These are phyloP conservation scores for Iberis amara DNA, from an alignment of 441 rosid species.

Conservation along the genomic window DNA sequence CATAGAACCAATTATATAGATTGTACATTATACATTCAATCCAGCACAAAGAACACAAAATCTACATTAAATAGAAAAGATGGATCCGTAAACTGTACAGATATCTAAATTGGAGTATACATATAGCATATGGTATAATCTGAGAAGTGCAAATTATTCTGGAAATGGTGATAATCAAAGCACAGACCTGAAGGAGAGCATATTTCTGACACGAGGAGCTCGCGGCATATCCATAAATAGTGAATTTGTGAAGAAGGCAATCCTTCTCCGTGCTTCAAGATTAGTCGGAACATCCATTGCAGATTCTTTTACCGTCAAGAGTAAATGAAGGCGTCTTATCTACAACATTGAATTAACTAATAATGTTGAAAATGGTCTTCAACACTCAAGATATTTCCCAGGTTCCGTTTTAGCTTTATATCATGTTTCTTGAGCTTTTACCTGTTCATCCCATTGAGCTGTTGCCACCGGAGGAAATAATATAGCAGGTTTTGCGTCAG, in stretches of 20 bases:
- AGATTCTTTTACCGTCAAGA: constrained; percentile 89
- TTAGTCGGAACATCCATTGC: constrained; percentile 85
- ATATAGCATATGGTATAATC: constrained; percentile 2
- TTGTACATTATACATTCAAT: neutral
- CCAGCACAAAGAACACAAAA: neutral
- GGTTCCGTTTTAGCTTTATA: neutral
- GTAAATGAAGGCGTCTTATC: constrained; percentile 91
- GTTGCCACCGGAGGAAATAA: constrained; percentile 73
- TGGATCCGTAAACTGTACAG: neutral
- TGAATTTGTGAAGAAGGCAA: constrained; percentile 89
- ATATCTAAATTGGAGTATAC: neutral
- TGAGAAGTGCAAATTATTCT: constrained; percentile 4
- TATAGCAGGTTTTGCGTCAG: constrained; percentile 78
- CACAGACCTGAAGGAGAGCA: constrained; percentile 92
- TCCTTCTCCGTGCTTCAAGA: constrained; percentile 97
- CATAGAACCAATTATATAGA: constrained; percentile 10
- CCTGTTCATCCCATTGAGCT: constrained; percentile 98
- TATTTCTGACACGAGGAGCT: constrained; percentile 89
- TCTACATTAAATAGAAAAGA: neutral
- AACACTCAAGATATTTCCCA: constrained; percentile 20
- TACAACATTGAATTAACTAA: constrained; percentile 28
- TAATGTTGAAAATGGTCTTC: constrained; percentile 14
- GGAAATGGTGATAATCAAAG: constrained; percentile 16
- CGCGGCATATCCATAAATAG: constrained; percentile 99
- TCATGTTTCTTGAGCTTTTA: constrained; percentile 21